Evolutionary conservation across 495 filamentous ascomycete genomes (phyloP).

Genomic region (Daldinia childiae): DNA sequence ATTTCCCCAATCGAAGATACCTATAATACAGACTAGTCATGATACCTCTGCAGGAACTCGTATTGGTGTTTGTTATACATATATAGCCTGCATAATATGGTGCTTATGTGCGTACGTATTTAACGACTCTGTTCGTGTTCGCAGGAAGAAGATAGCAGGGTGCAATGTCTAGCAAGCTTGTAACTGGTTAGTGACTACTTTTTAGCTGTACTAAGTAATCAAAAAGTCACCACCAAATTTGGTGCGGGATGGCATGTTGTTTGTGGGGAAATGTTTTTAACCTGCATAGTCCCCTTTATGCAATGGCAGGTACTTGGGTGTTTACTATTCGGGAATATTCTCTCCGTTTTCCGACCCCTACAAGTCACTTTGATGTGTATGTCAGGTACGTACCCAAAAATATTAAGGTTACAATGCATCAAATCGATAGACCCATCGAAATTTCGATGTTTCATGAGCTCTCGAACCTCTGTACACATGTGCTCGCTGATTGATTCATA

Average conservation of each 20-base stretch:
- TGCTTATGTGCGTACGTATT: slow-evolving; percentile 5
- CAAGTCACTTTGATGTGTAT: background rate
- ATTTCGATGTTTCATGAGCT: slow-evolving; percentile 7
- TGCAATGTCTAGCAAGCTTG: slow-evolving; percentile 19
- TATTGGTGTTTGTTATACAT: slow-evolving; percentile 23
- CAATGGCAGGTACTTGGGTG: slow-evolving; percentile 12
- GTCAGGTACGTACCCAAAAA: slow-evolving; percentile 5
- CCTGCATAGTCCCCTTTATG: slow-evolving; percentile 15
- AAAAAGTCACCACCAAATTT: slow-evolving; percentile 19
- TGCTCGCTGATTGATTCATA: background rate
- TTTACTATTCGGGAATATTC: slow-evolving; percentile 7
- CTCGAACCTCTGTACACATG: background rate
- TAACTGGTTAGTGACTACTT: slow-evolving; percentile 34
- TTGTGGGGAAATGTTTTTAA: slow-evolving; percentile 34
- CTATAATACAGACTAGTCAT: background rate
- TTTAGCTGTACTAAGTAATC: too few relatives aligned
- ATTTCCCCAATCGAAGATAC: background rate
- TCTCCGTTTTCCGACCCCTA: slow-evolving; percentile 25
- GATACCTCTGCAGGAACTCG: slow-evolving; percentile 16
- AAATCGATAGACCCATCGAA: background rate
- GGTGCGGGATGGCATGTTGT: slow-evolving; percentile 36
- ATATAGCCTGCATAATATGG: slow-evolving; percentile 14
- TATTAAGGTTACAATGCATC: slow-evolving; percentile 4
- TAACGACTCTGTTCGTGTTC: slow-evolving; percentile 35
- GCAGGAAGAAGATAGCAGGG: slow-evolving; percentile 12